Percentiles rank a stretch among this genome's conserved stretches.
Evolutionary conservation across 768 basidiomycete species (phyloP).

Genomic region (Naganishia onofrii): DNA sequence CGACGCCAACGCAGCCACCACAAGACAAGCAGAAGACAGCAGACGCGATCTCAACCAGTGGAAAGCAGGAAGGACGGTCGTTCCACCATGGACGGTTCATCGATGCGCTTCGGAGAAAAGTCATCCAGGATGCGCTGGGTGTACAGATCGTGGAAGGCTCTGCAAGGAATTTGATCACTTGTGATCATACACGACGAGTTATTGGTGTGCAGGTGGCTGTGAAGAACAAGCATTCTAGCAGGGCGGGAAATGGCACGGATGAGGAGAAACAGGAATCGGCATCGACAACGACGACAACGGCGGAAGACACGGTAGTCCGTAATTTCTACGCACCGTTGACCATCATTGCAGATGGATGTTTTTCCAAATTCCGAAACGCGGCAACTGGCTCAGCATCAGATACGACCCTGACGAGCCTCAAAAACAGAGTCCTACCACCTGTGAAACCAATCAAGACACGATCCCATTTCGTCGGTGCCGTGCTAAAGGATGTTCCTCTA

Average conservation of each 20-base stretch:
- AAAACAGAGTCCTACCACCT: constrained; percentile 1
- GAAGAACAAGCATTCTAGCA: constrained; percentile 58
- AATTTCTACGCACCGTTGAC: constrained; percentile 72
- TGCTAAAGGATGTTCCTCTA: constrained; percentile 69
- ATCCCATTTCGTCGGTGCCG: constrained; percentile 78
- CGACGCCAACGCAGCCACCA: constrained; percentile 16
- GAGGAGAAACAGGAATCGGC: constrained; percentile 43
- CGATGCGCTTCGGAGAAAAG: constrained; percentile 69
- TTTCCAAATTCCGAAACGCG: constrained; percentile 77
- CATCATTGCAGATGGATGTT: constrained; percentile 89
- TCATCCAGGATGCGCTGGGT: constrained; percentile 55
- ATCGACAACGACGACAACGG: constrained; percentile 21
- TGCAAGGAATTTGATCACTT: constrained; percentile 45
- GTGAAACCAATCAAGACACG: constrained; percentile 54
- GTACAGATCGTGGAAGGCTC: constrained; percentile 48
- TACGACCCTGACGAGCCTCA: neutral
- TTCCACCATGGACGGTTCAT: constrained; percentile 96
- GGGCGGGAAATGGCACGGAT: constrained; percentile 45
- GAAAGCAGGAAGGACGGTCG: constrained; percentile 66
- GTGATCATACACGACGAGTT: constrained; percentile 65
- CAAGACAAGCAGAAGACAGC: neutral
- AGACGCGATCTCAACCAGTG: constrained; percentile 14
- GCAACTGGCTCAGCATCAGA: constrained; percentile 1
- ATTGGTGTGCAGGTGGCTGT: constrained; percentile 46
- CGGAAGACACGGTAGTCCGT: constrained; percentile 46